These are phyloP conservation scores for Apiospora marii DNA, from an alignment of 2,329 filamentous ascomycete species.

Conservation along the genomic window DNA sequence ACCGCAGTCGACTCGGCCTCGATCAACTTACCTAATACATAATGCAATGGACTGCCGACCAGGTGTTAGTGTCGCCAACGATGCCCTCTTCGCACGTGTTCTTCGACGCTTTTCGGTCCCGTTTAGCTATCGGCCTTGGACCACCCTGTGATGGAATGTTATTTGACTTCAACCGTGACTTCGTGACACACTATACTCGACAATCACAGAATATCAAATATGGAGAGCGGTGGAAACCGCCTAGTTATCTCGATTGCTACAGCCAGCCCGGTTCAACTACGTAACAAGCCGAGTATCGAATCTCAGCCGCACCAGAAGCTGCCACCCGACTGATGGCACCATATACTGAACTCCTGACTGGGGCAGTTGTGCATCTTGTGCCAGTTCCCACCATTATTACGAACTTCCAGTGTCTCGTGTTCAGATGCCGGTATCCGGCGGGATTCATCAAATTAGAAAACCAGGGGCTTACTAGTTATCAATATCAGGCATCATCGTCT, in stretches of 20 bases:
- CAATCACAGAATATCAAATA: background rate
- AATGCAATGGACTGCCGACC: constrained; percentile 14
- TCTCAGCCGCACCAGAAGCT: background rate
- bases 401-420: background rate
- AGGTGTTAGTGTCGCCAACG: background rate
- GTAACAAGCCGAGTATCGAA: background rate
- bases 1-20: background rate
- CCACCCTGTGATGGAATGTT: background rate
- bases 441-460: background rate
- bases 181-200: background rate
- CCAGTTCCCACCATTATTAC: background rate
- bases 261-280: background rate
- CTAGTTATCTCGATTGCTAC: background rate
- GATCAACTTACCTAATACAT: background rate
- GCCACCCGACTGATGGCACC: background rate
- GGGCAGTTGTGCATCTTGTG: background rate
- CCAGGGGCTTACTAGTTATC: background rate
- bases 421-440: background rate
- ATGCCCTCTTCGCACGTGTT: background rate
- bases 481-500: background rate
- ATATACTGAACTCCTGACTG: background rate
- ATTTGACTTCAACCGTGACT: background rate
- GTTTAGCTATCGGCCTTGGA: background rate
- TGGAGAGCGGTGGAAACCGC: background rate
- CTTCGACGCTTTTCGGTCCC: background rate